Evolutionary conservation across 768 basidiomycete genomes (phyloP), one percentile per base, ranked within the genome.

Genomic region (Suillus subaureus): DNA sequence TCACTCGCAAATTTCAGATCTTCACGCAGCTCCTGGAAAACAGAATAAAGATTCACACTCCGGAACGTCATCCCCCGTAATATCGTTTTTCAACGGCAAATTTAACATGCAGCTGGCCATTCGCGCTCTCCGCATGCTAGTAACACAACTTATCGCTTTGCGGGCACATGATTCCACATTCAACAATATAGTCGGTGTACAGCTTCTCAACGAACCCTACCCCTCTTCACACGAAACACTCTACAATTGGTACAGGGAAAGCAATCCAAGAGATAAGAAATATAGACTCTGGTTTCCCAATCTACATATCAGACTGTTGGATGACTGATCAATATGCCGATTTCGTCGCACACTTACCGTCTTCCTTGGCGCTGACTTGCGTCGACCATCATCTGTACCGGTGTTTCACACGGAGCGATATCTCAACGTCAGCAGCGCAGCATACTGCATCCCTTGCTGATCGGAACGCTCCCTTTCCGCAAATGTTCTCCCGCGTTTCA

Each of bases 371-470:
- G 18, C 85, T 86, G 35, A 79, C 88, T 23, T 86, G 89, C 16
- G 79, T 94, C 47, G 93, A 95, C 74, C 91, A 93, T 69, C 93
- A 94, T 71, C 82, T 94, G 26, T 95, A 94, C 71, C 85, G 93
- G 31, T 93, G 91, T 75, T 93, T 93, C 74, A 91, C 90, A 0
- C 66, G 73, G 0, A 77, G 77, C 1, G 93, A 95, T 73, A 84
- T 76, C 21, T 66, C 73, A 1, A 87, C 85, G 4, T 73, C 83
- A 8, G 90, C 84, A 0, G 71, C 81, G 4, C 80, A 84, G 52
- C 92, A 92, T 70, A 80, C 86, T 8, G 71, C 73, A 54, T 75
- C 82, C 0, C 77, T 93, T 23, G 67, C 74, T 73, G 81, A 84
- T 58, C 72, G 72, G 0, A 78, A 74, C 51, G 83, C 77, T 5